Percentiles rank a stretch among this genome's conserved stretches.
phyloP scores from a whole-genome alignment of 1,284 basidiomycete species.

The Rhodotorula mucilaginosa region DNA sequence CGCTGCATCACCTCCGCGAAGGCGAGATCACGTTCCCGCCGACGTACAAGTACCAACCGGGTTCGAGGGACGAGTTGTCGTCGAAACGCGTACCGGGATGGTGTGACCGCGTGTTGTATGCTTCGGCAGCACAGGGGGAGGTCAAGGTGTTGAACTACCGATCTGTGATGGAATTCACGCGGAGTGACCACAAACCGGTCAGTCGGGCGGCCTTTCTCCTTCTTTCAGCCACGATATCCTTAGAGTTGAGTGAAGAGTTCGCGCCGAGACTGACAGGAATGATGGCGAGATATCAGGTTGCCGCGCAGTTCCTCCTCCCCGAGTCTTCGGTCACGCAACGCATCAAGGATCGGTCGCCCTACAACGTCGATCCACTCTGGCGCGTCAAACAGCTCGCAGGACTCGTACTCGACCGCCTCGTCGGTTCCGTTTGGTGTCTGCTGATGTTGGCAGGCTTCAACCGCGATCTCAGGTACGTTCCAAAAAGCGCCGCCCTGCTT shows the following conservation, averaged over 20 bases:
- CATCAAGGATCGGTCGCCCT: conserved; percentile 54
- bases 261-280: not conserved
- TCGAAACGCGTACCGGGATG: conserved; percentile 78
- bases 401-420: conserved; percentile 63
- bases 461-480: conserved; percentile 49
- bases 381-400: conserved; percentile 63
- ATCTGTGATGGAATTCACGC: conserved; percentile 20
- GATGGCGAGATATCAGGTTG: conserved; percentile 61
- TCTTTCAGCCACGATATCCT: too few species aligned
- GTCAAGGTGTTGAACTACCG: conserved; percentile 24
- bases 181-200: conserved; percentile 37
- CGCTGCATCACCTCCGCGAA: conserved; percentile 72
- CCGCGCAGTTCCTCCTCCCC: conserved; percentile 72
- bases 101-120: conserved; percentile 91
- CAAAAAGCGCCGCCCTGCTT: too few species aligned
- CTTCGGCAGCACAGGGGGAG: conserved; percentile 58
- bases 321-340: not conserved
- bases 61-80: conserved; percentile 71
- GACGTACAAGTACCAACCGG: conserved; percentile 81
- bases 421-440: conserved; percentile 73
- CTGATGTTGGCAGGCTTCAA: conserved; percentile 72
- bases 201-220: not conserved
- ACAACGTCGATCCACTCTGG: conserved; percentile 48
- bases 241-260: not conserved
- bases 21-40: conserved; percentile 80